phyloP scores from a whole-genome alignment of 306 rosid genomes.

The Castanopsis chinensis region DNA sequence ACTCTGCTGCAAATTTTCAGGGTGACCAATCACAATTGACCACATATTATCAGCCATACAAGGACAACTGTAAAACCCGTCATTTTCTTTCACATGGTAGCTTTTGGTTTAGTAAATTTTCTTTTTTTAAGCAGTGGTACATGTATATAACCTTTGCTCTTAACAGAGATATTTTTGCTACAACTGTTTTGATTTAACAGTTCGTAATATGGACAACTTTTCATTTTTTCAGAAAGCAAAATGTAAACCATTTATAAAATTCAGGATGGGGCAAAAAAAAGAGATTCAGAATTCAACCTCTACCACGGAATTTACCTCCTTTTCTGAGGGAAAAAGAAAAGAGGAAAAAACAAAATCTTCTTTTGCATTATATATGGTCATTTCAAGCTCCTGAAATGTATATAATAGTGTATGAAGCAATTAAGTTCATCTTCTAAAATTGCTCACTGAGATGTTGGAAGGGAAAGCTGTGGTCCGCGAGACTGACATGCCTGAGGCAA shows the following conservation, averaged over 20 bases:
- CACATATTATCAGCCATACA: neutral
- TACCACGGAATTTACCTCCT: slow-evolving; percentile 24
- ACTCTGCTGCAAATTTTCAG: neutral
- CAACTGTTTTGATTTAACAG: slow-evolving; percentile 38
- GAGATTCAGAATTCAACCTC: slow-evolving; percentile 19
- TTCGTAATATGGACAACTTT: slow-evolving; percentile 20
- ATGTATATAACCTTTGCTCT: neutral
- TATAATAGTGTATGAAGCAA: too few relatives aligned
- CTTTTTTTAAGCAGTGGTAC: too few relatives aligned
- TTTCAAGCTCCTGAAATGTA: neutral
- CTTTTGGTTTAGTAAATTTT: too few relatives aligned
- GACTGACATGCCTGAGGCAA: slow-evolving; percentile 52
- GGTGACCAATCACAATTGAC: slow-evolving; percentile 9
- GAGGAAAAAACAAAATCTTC: neutral
- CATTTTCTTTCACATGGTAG: neutral
- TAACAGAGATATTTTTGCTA: slow-evolving; percentile 29
- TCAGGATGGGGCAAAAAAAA: neutral
- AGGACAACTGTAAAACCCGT: neutral
- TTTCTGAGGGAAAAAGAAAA: neutral
- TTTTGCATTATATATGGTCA: too few relatives aligned
- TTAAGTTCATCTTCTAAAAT: too few relatives aligned
- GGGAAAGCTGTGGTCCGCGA: slow-evolving; percentile 67
- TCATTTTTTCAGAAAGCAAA: slow-evolving; percentile 16
- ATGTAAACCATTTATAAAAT: neutral
- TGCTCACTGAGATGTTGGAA: slow-evolving; percentile 53